Conservation (phyloP, 2,329 filamentous ascomycete species). For the Aspergillus fischeri region DNA sequence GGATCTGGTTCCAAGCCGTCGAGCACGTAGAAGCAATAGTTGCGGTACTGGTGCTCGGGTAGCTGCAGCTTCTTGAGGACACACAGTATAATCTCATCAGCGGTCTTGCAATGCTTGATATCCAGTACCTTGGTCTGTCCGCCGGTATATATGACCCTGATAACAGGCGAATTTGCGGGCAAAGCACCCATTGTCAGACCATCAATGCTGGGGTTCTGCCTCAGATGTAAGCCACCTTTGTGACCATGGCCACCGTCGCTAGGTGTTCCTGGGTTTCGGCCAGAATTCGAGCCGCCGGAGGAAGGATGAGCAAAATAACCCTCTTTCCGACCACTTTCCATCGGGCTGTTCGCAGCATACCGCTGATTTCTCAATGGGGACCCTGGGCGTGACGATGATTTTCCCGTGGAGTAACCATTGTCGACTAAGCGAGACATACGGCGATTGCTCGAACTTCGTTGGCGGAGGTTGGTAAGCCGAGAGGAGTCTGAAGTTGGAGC, state of each 20-base stretch:
- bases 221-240: slow-evolving; percentile 65
- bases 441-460: slow-evolving; percentile 52
- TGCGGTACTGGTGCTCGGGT: slow-evolving; percentile 85
- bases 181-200: slow-evolving; percentile 80
- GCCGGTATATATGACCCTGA: slow-evolving; percentile 87
- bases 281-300: slow-evolving; percentile 50
- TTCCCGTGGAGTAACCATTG: slow-evolving; percentile 45
- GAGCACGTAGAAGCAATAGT: slow-evolving; percentile 95
- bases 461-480: slow-evolving; percentile 55
- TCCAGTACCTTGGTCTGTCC: slow-evolving; percentile 92
- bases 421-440: slow-evolving; percentile 54
- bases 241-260: slow-evolving; percentile 60
- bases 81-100: slow-evolving; percentile 87
- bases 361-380: slow-evolving; percentile 65
- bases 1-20: slow-evolving; percentile 81
- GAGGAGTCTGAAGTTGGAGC: slow-evolving; percentile 59
- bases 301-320: slow-evolving; percentile 54
- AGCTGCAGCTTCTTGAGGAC: slow-evolving; percentile 84
- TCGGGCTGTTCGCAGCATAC: slow-evolving; percentile 57
- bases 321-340: slow-evolving; percentile 51
- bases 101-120: slow-evolving; percentile 83
- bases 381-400: slow-evolving; percentile 62
- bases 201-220: slow-evolving; percentile 80
- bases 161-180: slow-evolving; percentile 80
- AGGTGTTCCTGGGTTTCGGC: slow-evolving; percentile 57